These are phyloP conservation scores for Colletotrichum magnum DNA, from an alignment of 2,329 filamentous ascomycete species.

Conservation along the genomic window DNA sequence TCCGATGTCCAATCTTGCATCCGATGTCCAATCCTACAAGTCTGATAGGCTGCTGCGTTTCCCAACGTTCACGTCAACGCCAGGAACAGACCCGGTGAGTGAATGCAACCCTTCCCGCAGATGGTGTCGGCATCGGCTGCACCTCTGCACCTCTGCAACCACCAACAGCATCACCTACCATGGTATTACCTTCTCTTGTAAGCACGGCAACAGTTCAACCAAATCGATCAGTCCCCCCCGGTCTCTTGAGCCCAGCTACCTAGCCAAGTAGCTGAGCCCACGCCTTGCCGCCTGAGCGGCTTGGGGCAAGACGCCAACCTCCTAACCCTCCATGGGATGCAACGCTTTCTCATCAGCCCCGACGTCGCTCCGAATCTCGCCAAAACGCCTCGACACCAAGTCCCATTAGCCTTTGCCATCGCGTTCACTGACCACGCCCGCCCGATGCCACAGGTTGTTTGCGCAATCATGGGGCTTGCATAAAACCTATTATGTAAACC, in stretches of 20 bases:
- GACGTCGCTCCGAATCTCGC: slow-evolving; percentile 40
- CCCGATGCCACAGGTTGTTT: background rate
- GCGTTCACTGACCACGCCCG: slow-evolving; percentile 17
- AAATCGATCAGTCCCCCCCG: slow-evolving; percentile 28
- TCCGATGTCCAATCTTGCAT: slow-evolving; percentile 35
- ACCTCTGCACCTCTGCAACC: slow-evolving; percentile 6
- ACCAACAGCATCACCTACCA: background rate
- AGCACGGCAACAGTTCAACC: slow-evolving; percentile 24
- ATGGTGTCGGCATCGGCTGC: slow-evolving; percentile 26
- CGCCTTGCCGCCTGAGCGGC: slow-evolving; percentile 28
- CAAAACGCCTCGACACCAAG: slow-evolving; percentile 24
- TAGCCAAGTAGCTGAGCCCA: slow-evolving; percentile 3
- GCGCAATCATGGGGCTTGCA: slow-evolving; percentile 20
- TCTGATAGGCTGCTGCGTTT: slow-evolving; percentile 30
- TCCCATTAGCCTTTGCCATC: slow-evolving; percentile 31
- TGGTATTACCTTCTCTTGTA: background rate
- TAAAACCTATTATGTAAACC: slow-evolving; percentile 35
- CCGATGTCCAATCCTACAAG: slow-evolving; percentile 22
- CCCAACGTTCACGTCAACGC: slow-evolving; percentile 18
- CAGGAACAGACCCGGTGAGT: slow-evolving; percentile 24
- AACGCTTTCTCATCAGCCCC: slow-evolving; percentile 27
- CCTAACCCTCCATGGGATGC: slow-evolving; percentile 7
- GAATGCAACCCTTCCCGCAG: slow-evolving; percentile 38
- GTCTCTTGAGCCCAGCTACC: background rate
- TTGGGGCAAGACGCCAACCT: slow-evolving; percentile 9